These are phyloP conservation scores for Yarrowia sp. DNA, from an alignment of 805 yeast species.

Conservation along the genomic window DNA sequence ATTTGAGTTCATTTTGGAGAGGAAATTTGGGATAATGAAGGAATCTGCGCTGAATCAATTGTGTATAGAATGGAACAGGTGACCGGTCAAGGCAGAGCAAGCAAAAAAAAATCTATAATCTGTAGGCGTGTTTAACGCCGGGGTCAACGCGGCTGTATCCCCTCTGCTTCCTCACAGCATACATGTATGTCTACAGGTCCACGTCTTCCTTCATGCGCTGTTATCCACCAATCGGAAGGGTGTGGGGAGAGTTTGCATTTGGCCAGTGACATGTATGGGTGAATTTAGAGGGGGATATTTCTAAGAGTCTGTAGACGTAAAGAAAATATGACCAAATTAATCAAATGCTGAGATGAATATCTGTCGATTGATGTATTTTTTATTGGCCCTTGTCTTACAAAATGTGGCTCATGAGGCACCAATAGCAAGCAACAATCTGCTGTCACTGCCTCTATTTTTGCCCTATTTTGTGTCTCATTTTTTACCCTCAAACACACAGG, in stretches of 20 bases:
- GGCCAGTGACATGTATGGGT: neutral
- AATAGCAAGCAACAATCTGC: neutral
- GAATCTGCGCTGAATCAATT: neutral
- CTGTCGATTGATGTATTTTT: neutral
- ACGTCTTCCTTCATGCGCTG: conserved; percentile 12
- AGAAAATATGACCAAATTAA: neutral
- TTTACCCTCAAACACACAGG: neutral
- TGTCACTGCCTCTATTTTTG: conserved; percentile 2
- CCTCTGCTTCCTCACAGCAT: neutral
- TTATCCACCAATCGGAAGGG: conserved; percentile 18
- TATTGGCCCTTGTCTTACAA: neutral
- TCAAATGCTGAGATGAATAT: neutral
- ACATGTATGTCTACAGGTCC: neutral
- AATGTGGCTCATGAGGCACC: neutral
- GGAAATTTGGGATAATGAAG: no score
- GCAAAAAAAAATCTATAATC: no score
- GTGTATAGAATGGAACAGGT: neutral
- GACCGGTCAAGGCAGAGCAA: no score
- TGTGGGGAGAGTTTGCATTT: conserved; percentile 1
- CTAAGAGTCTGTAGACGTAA: neutral
- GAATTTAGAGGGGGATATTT: neutral
- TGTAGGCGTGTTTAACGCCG: no score
- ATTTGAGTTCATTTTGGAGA: neutral
- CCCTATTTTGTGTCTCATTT: neutral
- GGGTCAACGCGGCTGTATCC: neutral